phyloP scores from a whole-genome alignment of 192 early-diverging fungal species.

The Pilaira anomala region DNA sequence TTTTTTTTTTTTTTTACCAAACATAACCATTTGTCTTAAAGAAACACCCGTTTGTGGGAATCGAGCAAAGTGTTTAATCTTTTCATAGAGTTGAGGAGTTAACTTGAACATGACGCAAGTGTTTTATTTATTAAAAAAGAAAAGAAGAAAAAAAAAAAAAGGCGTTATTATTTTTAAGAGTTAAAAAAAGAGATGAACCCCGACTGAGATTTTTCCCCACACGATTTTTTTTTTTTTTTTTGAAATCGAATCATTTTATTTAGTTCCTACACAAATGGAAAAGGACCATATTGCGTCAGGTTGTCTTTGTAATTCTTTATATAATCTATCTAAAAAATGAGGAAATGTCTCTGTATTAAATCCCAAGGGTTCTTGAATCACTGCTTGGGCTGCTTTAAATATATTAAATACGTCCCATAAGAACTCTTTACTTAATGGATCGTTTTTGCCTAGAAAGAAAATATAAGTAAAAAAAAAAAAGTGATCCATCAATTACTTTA shows the following conservation, averaged over 20 bases:
- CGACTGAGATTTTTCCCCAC: too few species aligned
- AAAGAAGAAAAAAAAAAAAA: constrained; percentile 9
- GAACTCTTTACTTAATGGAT: constrained; percentile 16
- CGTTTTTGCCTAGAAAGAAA: constrained; percentile 1
- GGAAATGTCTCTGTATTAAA: neutral
- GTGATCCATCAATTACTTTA: too few species aligned
- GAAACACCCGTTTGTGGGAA: constrained; percentile 93
- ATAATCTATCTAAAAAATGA: constrained; percentile 4
- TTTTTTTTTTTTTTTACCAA: constrained; percentile 54
- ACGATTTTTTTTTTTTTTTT: too few species aligned
- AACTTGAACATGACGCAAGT: constrained; percentile 40
- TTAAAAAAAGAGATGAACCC: too few species aligned
- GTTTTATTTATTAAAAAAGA: neutral
- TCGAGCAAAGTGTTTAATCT: constrained; percentile 75
- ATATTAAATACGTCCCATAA: constrained; percentile 20
- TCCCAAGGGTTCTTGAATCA: neutral
- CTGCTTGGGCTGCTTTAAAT: constrained; percentile 1
- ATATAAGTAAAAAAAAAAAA: neutral
- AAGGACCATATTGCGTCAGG: constrained; percentile 20
- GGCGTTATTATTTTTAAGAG: too few species aligned
- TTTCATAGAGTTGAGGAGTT: constrained; percentile 61
- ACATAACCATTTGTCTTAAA: constrained; percentile 92
- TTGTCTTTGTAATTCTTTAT: constrained; percentile 8
- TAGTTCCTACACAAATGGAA: constrained; percentile 9
- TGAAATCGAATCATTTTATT: neutral